Percentiles rank a stretch among this genome's conserved stretches.
phyloP scores from a whole-genome alignment of 768 basidiomycete genomes.

The Agrocybe pediades region DNA sequence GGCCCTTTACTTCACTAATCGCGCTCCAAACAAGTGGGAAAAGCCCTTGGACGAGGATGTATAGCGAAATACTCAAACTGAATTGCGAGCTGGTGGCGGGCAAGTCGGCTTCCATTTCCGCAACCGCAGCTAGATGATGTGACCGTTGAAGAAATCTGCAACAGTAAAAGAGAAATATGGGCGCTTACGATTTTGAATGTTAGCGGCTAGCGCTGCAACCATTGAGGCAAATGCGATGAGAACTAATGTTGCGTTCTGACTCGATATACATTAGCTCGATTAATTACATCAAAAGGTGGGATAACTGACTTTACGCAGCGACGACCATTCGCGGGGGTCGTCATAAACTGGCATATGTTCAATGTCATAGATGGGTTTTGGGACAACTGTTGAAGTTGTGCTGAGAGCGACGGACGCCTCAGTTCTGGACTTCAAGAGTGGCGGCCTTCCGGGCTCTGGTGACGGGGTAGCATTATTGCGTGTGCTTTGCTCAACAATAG shows the following conservation, averaged over 20 bases:
- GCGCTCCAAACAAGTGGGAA: conserved; percentile 71
- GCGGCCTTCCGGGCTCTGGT: conserved; percentile 10
- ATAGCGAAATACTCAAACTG: conserved; percentile 69
- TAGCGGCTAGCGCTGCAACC: conserved; percentile 58
- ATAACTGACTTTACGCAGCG: conserved; percentile 49
- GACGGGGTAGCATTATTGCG: neutral
- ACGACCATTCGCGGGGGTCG: conserved; percentile 65
- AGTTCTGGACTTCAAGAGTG: conserved; percentile 7
- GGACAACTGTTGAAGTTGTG: conserved; percentile 13
- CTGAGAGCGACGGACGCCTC: conserved; percentile 14
- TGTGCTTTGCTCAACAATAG: conserved; percentile 5
- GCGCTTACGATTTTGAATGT: conserved; percentile 65
- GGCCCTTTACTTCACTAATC: conserved; percentile 73
- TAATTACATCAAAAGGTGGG: neutral
- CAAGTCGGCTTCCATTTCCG: conserved; percentile 58
- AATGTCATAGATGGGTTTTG: conserved; percentile 35
- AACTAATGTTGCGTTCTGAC: conserved; percentile 43
- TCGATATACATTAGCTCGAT: neutral
- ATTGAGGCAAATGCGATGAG: conserved; percentile 55
- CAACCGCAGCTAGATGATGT: conserved; percentile 54
- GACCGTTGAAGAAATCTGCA: neutral
- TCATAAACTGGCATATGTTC: conserved; percentile 57
- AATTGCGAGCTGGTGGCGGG: conserved; percentile 63
- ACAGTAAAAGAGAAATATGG: neutral
- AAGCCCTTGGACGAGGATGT: conserved; percentile 71